These are phyloP conservation scores for Fusarium xyrophilum DNA, from an alignment of 2,329 filamentous ascomycete species.

Conservation along the genomic window DNA sequence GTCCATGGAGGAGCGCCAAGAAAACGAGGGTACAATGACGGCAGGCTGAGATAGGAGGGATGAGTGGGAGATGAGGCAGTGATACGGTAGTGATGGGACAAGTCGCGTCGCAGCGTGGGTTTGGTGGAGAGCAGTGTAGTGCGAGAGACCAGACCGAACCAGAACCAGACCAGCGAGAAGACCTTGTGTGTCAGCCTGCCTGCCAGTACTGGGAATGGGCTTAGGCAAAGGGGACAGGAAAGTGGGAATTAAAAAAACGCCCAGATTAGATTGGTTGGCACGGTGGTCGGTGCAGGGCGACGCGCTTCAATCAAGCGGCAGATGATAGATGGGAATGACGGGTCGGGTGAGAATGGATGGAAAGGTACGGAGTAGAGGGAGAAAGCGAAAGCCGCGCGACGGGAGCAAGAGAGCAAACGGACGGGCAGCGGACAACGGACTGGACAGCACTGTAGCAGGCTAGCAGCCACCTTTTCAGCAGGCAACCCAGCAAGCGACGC, in stretches of 20 bases:
- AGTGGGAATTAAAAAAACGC: slow-evolving; percentile 36
- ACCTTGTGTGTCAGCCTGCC: slow-evolving; percentile 34
- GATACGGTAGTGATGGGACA: slow-evolving; percentile 55
- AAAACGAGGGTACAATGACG: slow-evolving; percentile 37
- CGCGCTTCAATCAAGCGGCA: slow-evolving; percentile 36
- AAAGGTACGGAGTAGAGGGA: slow-evolving; percentile 30
- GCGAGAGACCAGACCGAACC: slow-evolving; percentile 42
- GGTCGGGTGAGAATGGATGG: slow-evolving; percentile 31
- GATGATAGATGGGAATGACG: slow-evolving; percentile 36
- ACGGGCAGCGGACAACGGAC: not conserved
- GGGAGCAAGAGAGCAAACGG: slow-evolving; percentile 22
- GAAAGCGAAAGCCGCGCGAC: slow-evolving; percentile 30
- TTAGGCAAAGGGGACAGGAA: slow-evolving; percentile 24
- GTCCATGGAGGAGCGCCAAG: slow-evolving; percentile 51
- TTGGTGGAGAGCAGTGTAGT: slow-evolving; percentile 49
- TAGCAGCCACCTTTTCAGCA: slow-evolving; percentile 24
- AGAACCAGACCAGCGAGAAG: slow-evolving; percentile 36
- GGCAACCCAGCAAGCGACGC: slow-evolving; percentile 21
- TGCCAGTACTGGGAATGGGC: slow-evolving; percentile 29
- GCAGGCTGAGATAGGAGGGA: slow-evolving; percentile 50
- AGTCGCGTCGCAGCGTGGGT: slow-evolving; percentile 54
- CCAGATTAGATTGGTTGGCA: slow-evolving; percentile 38
- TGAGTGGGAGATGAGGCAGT: slow-evolving; percentile 52
- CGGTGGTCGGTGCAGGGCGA: slow-evolving; percentile 36
- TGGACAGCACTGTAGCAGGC: slow-evolving; percentile 15